Conservation (phyloP, 306 rosid genomes). For the Cucurbita maxima region DNA sequence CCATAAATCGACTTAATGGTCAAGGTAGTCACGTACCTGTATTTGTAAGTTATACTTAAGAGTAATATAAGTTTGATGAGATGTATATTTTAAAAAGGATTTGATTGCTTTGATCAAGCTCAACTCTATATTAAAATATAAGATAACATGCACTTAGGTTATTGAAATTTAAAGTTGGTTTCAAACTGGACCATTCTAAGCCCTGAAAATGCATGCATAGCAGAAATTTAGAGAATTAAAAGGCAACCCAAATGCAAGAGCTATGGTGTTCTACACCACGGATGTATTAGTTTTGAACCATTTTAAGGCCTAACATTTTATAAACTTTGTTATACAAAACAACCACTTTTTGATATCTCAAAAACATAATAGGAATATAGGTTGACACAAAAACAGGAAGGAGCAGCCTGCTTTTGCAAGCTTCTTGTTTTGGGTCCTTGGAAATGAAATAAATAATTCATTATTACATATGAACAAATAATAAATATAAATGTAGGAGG, state of each 20-base stretch:
- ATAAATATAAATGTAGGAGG: slow-evolving; percentile 7
- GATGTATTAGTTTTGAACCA: neutral
- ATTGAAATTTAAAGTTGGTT: no score
- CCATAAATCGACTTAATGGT: no score
- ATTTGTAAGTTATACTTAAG: no score
- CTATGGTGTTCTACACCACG: neutral
- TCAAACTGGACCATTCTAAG: no score
- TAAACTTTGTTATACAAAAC: neutral
- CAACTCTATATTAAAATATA: no score
- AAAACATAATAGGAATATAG: neutral
- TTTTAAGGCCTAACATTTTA: neutral
- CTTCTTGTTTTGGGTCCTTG: slow-evolving; percentile 8
- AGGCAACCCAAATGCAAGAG: neutral
- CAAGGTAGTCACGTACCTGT: no score
- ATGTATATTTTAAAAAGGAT: no score
- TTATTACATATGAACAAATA: slow-evolving; percentile 11
- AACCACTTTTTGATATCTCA: neutral
- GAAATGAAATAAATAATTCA: slow-evolving; percentile 2
- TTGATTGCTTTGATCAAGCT: no score
- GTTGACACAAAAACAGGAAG: neutral
- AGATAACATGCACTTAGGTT: no score
- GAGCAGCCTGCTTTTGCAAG: slow-evolving; percentile 6
- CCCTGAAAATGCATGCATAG: no score
- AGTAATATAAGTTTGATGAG: no score
- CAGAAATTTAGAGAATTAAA: no score